These are phyloP conservation scores for Jacaranda mimosifolia DNA, from an alignment of 257 asterid genomes.

Conservation along the genomic window DNA sequence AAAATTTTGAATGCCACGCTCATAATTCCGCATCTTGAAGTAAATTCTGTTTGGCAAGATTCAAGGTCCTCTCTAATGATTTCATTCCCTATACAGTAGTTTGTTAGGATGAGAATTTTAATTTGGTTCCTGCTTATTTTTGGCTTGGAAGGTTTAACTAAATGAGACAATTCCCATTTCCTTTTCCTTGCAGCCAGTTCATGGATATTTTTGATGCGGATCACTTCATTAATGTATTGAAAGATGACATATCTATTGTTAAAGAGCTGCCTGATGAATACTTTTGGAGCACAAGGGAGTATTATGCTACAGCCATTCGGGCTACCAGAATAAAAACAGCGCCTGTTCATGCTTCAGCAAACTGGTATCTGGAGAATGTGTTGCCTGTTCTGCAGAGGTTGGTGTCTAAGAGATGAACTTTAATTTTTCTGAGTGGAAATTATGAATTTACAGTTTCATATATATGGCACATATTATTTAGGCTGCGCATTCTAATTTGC, in stretches of 20 bases:
- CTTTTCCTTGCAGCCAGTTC: conserved; percentile 66
- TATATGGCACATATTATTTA: too few species aligned
- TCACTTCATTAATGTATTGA: conserved; percentile 82
- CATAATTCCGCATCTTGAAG: conserved; percentile 89
- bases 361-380: conserved; percentile 95
- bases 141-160: conserved; percentile 16
- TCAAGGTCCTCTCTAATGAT: conserved; percentile 64
- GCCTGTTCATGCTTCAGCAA: conserved; percentile 92
- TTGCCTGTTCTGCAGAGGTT: conserved; percentile 83
- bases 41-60: conserved; percentile 97
- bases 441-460: too few species aligned
- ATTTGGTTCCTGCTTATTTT: conserved; percentile 1
- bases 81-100: conserved; percentile 13
- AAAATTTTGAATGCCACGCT: conserved; percentile 96
- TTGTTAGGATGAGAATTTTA: conserved; percentile 19
- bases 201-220: conserved; percentile 92
- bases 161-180: background rate
- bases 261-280: conserved; percentile 86
- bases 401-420: conserved; percentile 37
- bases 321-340: conserved; percentile 87
- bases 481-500: too few species aligned
- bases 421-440: too few species aligned
- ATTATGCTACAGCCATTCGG: conserved; percentile 83
- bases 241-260: conserved; percentile 76
- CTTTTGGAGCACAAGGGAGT: conserved; percentile 95